Base-by-base conservation (phyloP, 2,329 filamentous ascomycete species). In the Clonostachys solani region DNA sequence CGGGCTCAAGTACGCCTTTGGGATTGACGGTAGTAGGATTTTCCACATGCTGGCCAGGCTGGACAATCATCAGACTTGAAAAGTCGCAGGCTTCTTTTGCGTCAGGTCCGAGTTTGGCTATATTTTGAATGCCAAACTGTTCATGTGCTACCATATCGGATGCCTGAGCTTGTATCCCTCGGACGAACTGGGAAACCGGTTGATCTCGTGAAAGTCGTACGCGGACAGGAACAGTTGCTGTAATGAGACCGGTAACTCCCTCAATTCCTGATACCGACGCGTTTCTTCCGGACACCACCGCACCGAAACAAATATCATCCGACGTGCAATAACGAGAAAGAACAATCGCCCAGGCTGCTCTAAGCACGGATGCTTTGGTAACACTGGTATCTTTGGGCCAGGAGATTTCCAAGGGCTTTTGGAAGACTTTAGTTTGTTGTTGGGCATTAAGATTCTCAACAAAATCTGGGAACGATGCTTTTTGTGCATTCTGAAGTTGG, bases 271-370 rank as follows among this genome's bases (percentile, higher is more conserved):
- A 16, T 13, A 61, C 35, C 1, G 50, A 48, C 2, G 51, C 51
- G 10, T 55, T 47, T 4, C 56, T 49, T 8, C 58, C 58, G 1
- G 51, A 52, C 1, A 56, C 42, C 5, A 53, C 46, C 2, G 48
- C 40, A 2, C 55, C 58, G 33, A 56, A 60, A 8, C 52, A 8
- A 2, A 58, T 43, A 41, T 72, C 67, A n/a, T 57, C 43, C 17
- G 46, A 61, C 48, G 12, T 59, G 54, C 66, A 58, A 47, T 69
- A 68, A 3, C 65, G 33, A 29, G 43, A 12, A 42, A 47, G 41
- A 8, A 37, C 33, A 15, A 47, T n/a, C 6, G 46, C 41, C 46
- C 46, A 47, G 16, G 46, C 46, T 12, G 46, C 46, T 5, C 41
- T 49, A 12, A 55, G 17, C 3, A 58, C 44, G 0, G 54, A 52